Percentiles rank a stretch among this genome's conserved stretches.
phyloP scores from a whole-genome alignment of 2,329 filamentous ascomycete species.

The Helminthosporium solani region DNA sequence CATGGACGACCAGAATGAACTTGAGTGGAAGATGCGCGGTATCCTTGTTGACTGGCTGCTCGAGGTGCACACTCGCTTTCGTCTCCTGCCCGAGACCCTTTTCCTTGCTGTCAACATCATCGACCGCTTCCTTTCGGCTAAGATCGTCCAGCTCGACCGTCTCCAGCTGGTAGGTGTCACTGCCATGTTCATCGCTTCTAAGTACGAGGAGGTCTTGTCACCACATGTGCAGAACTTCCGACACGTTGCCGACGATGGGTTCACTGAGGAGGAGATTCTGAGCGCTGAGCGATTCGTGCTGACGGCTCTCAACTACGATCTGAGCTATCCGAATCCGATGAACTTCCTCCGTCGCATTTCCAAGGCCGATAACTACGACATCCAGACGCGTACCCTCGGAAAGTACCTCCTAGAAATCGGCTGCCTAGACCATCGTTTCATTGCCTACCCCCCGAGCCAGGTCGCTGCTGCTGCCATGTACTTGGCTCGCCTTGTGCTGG shows the following conservation, averaged over 20 bases:
- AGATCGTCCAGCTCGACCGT: conserved; percentile 93
- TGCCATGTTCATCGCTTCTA: conserved; percentile 99
- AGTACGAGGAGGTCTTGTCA: conserved; percentile 97
- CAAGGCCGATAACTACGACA: conserved; percentile 99
- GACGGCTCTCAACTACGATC: conserved; percentile 87
- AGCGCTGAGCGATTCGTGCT: conserved; percentile 96
- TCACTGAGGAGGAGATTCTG: conserved; percentile 90
- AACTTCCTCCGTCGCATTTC: conserved; percentile 98
- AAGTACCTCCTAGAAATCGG: conserved; percentile 99
- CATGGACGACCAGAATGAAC: conserved; percentile 89
- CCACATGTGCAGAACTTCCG: conserved; percentile 97
- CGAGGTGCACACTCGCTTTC: conserved; percentile 96
- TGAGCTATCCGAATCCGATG: conserved; percentile 99
- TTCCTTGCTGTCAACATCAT: conserved; percentile 98
- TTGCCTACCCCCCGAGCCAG: conserved; percentile 84
- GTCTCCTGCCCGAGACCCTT: conserved; percentile 90
- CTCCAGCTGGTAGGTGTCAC: conserved; percentile 96
- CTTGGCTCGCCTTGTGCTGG: conserved; percentile 83
- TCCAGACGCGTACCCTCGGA: conserved; percentile 92
- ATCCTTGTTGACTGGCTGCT: conserved; percentile 98
- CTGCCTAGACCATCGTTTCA: conserved; percentile 90
- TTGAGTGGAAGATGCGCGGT: conserved; percentile 98
- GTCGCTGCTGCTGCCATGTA: conserved; percentile 95
- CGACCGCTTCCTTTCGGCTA: conserved; percentile 92
- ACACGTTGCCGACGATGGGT: conserved; percentile 94